Conservation (phyloP, 2,329 filamentous ascomycete species). For the Metarhizium rileyi region DNA sequence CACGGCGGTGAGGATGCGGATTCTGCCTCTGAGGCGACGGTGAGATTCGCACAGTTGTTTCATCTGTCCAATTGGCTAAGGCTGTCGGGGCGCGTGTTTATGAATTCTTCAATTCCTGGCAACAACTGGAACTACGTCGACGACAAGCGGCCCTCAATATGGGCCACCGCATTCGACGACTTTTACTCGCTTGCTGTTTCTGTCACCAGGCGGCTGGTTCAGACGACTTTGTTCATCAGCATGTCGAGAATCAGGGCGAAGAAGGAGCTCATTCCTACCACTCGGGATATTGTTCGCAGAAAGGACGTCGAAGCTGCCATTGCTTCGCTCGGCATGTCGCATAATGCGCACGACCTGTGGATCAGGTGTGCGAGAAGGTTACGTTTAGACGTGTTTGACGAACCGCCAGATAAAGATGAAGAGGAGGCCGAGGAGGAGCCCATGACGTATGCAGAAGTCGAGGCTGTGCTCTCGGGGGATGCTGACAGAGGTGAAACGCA, state of each 20-base stretch:
- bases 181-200: conserved; percentile 60
- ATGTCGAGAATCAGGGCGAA: conserved; percentile 55
- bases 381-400: conserved; percentile 35
- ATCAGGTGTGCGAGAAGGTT: conserved; percentile 37
- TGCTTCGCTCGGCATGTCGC: conserved; percentile 33
- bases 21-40: conserved; percentile 12
- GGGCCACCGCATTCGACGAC: conserved; percentile 66
- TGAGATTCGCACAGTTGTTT: conserved; percentile 48
- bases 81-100: conserved; percentile 60
- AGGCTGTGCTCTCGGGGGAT: conserved; percentile 22
- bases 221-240: conserved; percentile 60
- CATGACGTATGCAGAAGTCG: conserved; percentile 36
- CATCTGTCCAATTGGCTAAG: conserved; percentile 49
- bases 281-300: conserved; percentile 24
- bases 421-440: conserved; percentile 16
- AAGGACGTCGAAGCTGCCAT: conserved; percentile 41
- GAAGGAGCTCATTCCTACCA: conserved; percentile 18
- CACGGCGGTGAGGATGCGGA: conserved; percentile 7
- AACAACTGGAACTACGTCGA: conserved; percentile 59
- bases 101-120: conserved; percentile 55
- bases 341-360: conserved; percentile 35
- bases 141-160: conserved; percentile 57
- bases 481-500: not conserved
- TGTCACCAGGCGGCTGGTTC: conserved; percentile 60
- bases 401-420: conserved; percentile 17